phyloP scores from a whole-genome alignment of 176 grass and related monocot genomes.

The Aegilops tauschii region DNA sequence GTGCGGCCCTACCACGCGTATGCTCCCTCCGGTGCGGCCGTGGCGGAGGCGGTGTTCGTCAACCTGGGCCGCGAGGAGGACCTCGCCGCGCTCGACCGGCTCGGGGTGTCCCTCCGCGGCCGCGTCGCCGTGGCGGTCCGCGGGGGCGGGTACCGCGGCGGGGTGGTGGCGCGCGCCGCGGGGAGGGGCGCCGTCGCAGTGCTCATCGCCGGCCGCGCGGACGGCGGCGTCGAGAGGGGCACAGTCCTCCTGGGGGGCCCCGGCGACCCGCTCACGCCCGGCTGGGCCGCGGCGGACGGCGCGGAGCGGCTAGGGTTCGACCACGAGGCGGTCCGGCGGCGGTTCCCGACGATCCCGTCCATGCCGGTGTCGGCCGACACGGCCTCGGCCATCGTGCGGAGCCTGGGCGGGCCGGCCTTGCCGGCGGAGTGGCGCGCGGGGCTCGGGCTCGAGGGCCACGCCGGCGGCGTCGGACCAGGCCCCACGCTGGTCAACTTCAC shows the following conservation, averaged over 20 bases:
- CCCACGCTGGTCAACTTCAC: constrained; percentile 82
- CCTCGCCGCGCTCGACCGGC: constrained; percentile 44
- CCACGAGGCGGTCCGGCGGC: constrained; percentile 45
- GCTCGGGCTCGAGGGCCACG: background rate
- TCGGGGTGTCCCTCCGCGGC: constrained; percentile 50
- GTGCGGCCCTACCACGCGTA: constrained; percentile 85
- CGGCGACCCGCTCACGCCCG: constrained; percentile 82
- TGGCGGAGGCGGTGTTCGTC: constrained; percentile 73
- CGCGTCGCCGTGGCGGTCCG: constrained; percentile 52
- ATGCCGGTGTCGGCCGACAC: constrained; percentile 72
- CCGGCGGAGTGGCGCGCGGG: constrained; percentile 47
- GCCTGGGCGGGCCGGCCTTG: constrained; percentile 49
- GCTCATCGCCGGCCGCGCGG: constrained; percentile 48
- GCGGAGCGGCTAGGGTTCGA: constrained; percentile 53
- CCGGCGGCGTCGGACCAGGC: constrained; percentile 56
- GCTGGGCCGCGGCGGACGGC: constrained; percentile 54
- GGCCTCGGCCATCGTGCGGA: constrained; percentile 51
- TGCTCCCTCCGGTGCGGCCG: constrained; percentile 51
- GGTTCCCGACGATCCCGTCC: constrained; percentile 75
- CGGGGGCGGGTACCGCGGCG: constrained; percentile 66
- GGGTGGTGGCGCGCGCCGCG: constrained; percentile 62
- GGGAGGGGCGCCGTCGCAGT: constrained; percentile 63
- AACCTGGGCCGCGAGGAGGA: constrained; percentile 84
- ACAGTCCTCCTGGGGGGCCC: constrained; percentile 62
- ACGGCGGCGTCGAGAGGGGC: constrained; percentile 88